Percentiles rank a stretch among this genome's conserved stretches.
Evolutionary conservation across 78 protist species (phyloP).

Genomic region (Dictyostelium capitatum): DNA sequence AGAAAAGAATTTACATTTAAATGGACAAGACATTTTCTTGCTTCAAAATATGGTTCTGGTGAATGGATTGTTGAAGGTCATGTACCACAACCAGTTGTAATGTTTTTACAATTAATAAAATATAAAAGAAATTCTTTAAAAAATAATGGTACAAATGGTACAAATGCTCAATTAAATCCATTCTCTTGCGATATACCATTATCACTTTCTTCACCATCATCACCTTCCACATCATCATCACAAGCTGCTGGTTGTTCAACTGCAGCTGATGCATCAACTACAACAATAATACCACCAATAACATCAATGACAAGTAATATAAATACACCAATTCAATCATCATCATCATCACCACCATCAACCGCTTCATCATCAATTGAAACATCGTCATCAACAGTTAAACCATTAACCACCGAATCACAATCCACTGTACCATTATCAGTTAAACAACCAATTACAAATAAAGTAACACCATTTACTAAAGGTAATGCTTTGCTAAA

Average conservation of each 20-base stretch:
- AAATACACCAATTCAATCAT: not conserved
- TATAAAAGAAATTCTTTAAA: slow-evolving; percentile 41
- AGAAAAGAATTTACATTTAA: slow-evolving; percentile 28
- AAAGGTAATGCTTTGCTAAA: slow-evolving; percentile 55
- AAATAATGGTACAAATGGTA: too few species aligned
- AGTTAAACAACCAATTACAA: slow-evolving; percentile 18
- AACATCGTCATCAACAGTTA: not conserved
- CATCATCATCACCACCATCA: slow-evolving; percentile 8
- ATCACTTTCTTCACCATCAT: not conserved
- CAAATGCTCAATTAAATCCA: not conserved
- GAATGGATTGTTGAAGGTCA: slow-evolving; percentile 79
- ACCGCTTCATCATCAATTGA: not conserved
- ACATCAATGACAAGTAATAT: not conserved
- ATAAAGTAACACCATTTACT: slow-evolving; percentile 45
- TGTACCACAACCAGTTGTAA: slow-evolving; percentile 72
- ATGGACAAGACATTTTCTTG: slow-evolving; percentile 76
- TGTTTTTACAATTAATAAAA: slow-evolving; percentile 43
- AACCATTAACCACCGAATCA: not conserved
- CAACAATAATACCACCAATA: not conserved
- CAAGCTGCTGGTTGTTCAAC: not conserved
- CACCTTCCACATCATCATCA: not conserved
- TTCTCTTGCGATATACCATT: not conserved
- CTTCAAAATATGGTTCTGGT: slow-evolving; percentile 62
- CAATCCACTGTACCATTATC: not conserved
- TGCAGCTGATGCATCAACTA: not conserved